Evolutionary conservation across 139 green algal genomes (phyloP), one percentile per base, ranked within the genome.

Genomic region (Raphidocelis subcapitata): DNA sequence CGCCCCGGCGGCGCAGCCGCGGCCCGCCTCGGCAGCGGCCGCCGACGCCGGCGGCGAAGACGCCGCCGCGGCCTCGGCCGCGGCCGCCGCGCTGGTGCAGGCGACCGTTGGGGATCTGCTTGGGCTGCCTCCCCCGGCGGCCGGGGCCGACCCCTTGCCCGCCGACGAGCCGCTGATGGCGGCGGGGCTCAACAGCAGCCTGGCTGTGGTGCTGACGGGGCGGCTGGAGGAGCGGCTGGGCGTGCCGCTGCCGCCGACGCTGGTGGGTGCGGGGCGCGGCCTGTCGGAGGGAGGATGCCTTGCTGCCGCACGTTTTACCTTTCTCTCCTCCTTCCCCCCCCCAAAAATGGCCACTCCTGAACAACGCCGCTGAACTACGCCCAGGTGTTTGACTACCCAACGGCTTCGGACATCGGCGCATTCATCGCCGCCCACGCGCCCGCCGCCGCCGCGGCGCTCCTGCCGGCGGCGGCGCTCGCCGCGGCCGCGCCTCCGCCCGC

Each of bases 331-430:
- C 24, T 21, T 2, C 32, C 21, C 1, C 35, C 8, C 8, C 15
- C 24, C 1, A 24, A 28, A 21, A 36, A 36, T 61, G 12, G 10
- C 54, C n/a, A 5, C 5, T 29, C 54, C 54, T 29, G n/a, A 28
- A 29, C 54, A 28, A 61, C 47, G 74, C 18, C 54, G 81, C 41
- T 73, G 75, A 1, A 60, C 62, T 8, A 84, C 82, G 5, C 24
- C 79, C 35, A 79, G 65, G 31, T 74, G 24, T 88, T 92, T 73
- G 87, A 92, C 73, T 86, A 89, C 79, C 85, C 87, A 5, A 86
- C 83, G 21, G 69, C 86, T 0, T 28, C 28, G 36, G 75, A 68
- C 41, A 76, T 92, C 10, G 66, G 66, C n/a, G 46, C 46, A 26
- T 85, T 79, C 76, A 65, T 92, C 14, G 51, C 49, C 3, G 65